phyloP scores from a whole-genome alignment of 2,329 filamentous ascomycete genomes.

The Westerdykella aurantiaca region DNA sequence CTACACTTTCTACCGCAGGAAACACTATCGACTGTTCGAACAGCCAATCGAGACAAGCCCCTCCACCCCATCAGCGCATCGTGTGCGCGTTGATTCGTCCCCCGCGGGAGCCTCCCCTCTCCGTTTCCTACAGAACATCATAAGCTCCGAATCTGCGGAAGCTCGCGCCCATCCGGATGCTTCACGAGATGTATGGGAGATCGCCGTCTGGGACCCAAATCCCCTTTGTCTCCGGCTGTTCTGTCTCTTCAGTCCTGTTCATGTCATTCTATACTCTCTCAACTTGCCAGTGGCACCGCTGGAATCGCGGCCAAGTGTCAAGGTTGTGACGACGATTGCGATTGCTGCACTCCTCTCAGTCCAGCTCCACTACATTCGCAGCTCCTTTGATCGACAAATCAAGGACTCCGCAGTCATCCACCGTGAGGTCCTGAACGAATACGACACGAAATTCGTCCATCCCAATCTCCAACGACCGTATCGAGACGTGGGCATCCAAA shows the following conservation, averaged over 20 bases:
- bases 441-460: conserved; percentile 92
- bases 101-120: conserved; percentile 73
- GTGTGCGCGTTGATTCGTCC: conserved; percentile 82
- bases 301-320: conserved; percentile 78
- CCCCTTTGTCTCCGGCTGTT: conserved; percentile 77
- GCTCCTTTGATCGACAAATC: conserved; percentile 72
- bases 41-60: conserved; percentile 70
- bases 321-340: conserved; percentile 74
- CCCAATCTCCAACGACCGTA: conserved; percentile 79
- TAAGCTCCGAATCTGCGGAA: conserved; percentile 62
- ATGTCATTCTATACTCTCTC: conserved; percentile 84
- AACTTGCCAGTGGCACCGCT: conserved; percentile 72
- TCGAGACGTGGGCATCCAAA: conserved; percentile 73
- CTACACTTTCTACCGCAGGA: conserved; percentile 74
- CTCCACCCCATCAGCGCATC: conserved; percentile 76
- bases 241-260: conserved; percentile 86
- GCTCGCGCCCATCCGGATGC: conserved; percentile 78
- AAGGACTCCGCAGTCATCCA: conserved; percentile 82
- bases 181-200: conserved; percentile 85
- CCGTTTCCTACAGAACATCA: conserved; percentile 63
- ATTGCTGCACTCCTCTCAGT: conserved; percentile 68
- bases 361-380: conserved; percentile 69
- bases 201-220: conserved; percentile 88
- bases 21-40: conserved; percentile 89
- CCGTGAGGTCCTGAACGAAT: conserved; percentile 88